Evolutionary conservation across 495 filamentous ascomycete genomes (phyloP), one percentile per base, ranked within the genome.

Genomic region (Talaromyces wortmannii): DNA sequence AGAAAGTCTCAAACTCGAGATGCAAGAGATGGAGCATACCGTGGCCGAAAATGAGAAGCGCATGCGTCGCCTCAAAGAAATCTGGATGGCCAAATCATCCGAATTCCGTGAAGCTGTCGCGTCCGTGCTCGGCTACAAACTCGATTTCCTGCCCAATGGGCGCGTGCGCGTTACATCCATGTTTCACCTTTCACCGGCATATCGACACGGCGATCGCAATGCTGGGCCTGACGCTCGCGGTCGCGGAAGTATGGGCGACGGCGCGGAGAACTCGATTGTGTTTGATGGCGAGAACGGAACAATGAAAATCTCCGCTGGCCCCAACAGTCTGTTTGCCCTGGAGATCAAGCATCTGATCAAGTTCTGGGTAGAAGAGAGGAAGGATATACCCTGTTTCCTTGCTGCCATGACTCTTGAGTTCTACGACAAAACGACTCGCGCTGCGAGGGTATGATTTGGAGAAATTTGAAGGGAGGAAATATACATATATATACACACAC

Each of bases 281-380:
- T 97, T 99, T 70, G 94, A 99, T 72, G 95, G 92, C 18, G 92
- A 97, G 69, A 87, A 88, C 57, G 84, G 94, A 29, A 96, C 90
- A 18, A 98, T 98, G 94, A 97, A 97, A 76, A 87, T 97, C 56
- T 86, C 85, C 13, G 94, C 94, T 5, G 94, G 94, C 0, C 89
- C 90, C 5, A 82, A 90, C 61, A 92, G 87, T 62, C 78, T 78
- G 30, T 98, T 98, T 70, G 92, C 91, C 23, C 73, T 81, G 57
- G 84, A 90, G 69, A 94, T 97, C 32, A 82, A 79, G 60, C 86
- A 87, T 52, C 78, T 89, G 48, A 89, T 96, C 61, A 82, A 86
- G 63, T 96, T 95, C 69, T 98, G 94, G 94, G 92, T 96, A 2
- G 85, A 92, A 63, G 88, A 89, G 64, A 81, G 86, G 72, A 88